Percentiles rank a stretch among this genome's conserved stretches.
Conservation (phyloP, 306 rosid genomes). For the Urtica urens region DNA sequence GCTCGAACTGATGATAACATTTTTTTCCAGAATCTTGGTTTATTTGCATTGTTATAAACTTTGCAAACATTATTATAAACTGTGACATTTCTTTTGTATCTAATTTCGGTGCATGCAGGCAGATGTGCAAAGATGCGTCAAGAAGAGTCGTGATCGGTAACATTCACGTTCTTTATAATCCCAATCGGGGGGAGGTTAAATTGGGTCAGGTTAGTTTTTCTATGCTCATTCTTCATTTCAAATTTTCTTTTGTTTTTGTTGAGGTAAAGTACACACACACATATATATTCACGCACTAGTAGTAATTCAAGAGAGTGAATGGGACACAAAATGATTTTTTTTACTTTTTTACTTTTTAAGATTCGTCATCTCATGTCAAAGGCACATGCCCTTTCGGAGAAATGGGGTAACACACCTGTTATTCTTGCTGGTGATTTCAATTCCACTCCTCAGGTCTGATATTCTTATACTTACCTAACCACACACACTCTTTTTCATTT, state of each 20-base stretch:
- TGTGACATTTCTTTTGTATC: constrained; percentile 20
- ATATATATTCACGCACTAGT: too few species aligned
- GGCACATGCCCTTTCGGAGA: constrained; percentile 54
- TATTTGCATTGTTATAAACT: too few species aligned
- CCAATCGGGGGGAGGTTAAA: constrained; percentile 77
- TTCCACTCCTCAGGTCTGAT: constrained; percentile 66
- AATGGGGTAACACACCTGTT: constrained; percentile 69
- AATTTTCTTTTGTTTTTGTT: neutral
- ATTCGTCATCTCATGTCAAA: constrained; percentile 59
- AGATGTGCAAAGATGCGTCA: constrained; percentile 58
- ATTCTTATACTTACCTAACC: neutral
- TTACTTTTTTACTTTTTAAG: constrained; percentile 21
- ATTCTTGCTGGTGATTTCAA: constrained; percentile 87
- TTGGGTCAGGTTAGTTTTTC: constrained; percentile 68
- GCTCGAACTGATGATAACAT: too few species aligned
- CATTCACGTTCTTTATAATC: constrained; percentile 78
- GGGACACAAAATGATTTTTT: neutral
- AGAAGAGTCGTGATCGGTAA: constrained; percentile 67
- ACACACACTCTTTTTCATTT: neutral
- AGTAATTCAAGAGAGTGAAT: too few species aligned
- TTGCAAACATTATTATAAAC: neutral
- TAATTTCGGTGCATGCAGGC: constrained; percentile 61
- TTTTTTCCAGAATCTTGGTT: too few species aligned
- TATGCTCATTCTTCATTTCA: neutral
- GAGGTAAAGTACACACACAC: neutral